phyloP scores from a whole-genome alignment of 2,329 filamentous ascomycete genomes.

The Geosmithia flava region DNA sequence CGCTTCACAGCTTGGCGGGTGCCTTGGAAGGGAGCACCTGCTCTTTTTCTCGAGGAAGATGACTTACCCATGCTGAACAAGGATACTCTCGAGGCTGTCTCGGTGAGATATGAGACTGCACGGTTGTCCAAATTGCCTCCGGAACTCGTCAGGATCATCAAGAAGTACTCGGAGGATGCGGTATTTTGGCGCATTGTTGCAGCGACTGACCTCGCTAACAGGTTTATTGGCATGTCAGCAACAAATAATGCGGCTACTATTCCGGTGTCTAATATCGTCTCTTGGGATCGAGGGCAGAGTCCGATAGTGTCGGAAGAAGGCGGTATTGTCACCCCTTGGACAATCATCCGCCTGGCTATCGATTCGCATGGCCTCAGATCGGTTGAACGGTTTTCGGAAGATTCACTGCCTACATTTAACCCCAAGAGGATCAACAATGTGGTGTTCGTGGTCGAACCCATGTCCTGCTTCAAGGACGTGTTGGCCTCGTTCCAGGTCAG shows the following conservation, averaged over 20 bases:
- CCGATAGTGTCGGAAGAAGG: neutral
- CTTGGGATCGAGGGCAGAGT: neutral
- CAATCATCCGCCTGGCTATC: neutral
- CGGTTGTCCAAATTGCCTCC: neutral
- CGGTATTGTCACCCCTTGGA: neutral
- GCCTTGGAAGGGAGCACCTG: neutral
- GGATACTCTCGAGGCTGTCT: neutral
- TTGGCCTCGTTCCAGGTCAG: neutral
- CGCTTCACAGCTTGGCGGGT: neutral
- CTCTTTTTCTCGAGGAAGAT: neutral
- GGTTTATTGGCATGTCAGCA: neutral
- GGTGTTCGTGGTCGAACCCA: neutral
- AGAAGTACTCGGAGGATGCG: neutral
- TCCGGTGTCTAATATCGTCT: neutral
- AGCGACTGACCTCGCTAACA: neutral
- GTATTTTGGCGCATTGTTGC: neutral
- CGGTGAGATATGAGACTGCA: neutral
- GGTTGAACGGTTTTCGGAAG: neutral
- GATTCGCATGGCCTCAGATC: neutral
- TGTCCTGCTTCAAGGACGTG: neutral
- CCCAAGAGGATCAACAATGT: neutral
- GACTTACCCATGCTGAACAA: neutral
- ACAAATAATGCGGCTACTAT: neutral
- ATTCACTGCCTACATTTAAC: neutral
- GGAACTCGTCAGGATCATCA: neutral